phyloP scores from a whole-genome alignment of 352 stramenopile species.

The Globisporangium carolinianum region DNA sequence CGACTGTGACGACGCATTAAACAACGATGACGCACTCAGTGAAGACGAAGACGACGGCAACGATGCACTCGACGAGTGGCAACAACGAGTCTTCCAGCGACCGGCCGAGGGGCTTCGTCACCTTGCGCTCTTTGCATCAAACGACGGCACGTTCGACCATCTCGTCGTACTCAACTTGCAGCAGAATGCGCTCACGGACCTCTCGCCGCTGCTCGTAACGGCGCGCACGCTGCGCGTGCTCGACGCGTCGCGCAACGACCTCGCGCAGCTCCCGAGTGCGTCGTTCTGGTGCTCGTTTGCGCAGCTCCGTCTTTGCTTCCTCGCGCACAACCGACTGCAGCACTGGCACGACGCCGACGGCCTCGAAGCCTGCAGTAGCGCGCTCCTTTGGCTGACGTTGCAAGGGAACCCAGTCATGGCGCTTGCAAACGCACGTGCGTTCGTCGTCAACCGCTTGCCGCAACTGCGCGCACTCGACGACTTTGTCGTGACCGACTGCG shows the following conservation, averaged over 20 bases:
- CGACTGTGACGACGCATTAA: not conserved
- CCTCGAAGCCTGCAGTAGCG: slow-evolving; percentile 25
- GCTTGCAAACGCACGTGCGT: slow-evolving; percentile 38
- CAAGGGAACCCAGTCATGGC: slow-evolving; percentile 58
- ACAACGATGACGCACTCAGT: not conserved
- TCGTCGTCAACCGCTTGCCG: slow-evolving; percentile 65
- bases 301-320: slow-evolving; percentile 44
- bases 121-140: slow-evolving; percentile 23
- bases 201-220: slow-evolving; percentile 36
- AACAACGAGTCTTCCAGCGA: slow-evolving; percentile 48
- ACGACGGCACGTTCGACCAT: slow-evolving; percentile 34
- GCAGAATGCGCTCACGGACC: slow-evolving; percentile 49
- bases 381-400: slow-evolving; percentile 52
- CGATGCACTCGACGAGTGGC: slow-evolving; percentile 25
- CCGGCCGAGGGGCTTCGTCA: slow-evolving; percentile 27
- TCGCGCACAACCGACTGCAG: slow-evolving; percentile 46
- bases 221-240: slow-evolving; percentile 41
- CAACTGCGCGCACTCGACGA: slow-evolving; percentile 55
- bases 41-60: slow-evolving; percentile 5
- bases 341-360: slow-evolving; percentile 45
- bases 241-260: slow-evolving; percentile 52
- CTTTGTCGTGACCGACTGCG: slow-evolving; percentile 53
- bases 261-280: slow-evolving; percentile 32
- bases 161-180: slow-evolving; percentile 56
- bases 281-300: slow-evolving; percentile 51